These are phyloP conservation scores for Ascochyta pisi DNA, from an alignment of 2,329 filamentous ascomycete genomes.

Conservation along the genomic window DNA sequence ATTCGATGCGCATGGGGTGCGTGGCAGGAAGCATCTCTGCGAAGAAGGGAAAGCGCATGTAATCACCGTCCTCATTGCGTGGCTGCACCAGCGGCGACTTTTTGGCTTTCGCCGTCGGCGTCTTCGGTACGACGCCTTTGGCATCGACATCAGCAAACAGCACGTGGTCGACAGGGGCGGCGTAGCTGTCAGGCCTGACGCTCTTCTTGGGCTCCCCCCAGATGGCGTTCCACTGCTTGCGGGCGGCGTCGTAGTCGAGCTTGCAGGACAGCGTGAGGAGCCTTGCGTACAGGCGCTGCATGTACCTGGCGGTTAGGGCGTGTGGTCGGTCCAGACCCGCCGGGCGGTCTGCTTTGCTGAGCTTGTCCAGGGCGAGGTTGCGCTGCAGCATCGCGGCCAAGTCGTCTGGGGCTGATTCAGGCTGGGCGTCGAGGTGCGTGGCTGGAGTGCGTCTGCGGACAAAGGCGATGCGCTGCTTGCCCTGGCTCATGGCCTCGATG, in stretches of 20 bases:
- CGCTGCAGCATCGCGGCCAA: constrained; percentile 20
- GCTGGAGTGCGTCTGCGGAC: constrained; percentile 29
- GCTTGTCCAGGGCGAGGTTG: constrained; percentile 35
- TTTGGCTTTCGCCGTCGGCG: constrained; percentile 5
- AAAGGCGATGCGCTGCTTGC: constrained; percentile 37
- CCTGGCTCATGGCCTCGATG: constrained; percentile 50
- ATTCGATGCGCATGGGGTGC: constrained; percentile 28
- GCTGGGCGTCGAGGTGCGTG: neutral
- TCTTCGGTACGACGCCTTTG: constrained; percentile 16
- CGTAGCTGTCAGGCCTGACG: constrained; percentile 21
- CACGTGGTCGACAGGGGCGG: constrained; percentile 24
- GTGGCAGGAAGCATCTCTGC: constrained; percentile 26
- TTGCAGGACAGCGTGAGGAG: constrained; percentile 53
- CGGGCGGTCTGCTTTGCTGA: constrained; percentile 33
- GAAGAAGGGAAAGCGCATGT: constrained; percentile 33
- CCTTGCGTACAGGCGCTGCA: constrained; percentile 55
- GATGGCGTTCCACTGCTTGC: constrained; percentile 33
- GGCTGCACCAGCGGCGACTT: constrained; percentile 11
- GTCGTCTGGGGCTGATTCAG: constrained; percentile 2
- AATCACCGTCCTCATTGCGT: constrained; percentile 26
- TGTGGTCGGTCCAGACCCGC: constrained; percentile 39
- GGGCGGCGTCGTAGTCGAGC: constrained; percentile 48
- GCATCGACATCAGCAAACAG: constrained; percentile 43
- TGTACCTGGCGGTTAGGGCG: constrained; percentile 52
- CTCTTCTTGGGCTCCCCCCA: constrained; percentile 33